Conservation (phyloP, 164 flowering plant species). For the Protea cynaroides region DNA sequence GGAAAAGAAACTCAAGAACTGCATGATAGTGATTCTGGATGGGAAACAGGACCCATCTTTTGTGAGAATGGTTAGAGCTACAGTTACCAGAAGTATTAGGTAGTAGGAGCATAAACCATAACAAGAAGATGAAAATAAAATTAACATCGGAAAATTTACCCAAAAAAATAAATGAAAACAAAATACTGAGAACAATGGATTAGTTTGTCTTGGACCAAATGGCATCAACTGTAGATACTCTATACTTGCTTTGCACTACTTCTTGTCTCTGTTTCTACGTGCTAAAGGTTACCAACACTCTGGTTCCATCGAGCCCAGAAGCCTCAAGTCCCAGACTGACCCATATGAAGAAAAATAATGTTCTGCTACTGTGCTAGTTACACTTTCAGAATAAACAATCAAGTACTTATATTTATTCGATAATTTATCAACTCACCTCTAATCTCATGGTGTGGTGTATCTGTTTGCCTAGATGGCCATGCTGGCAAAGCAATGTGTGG, state of each 20-base stretch:
- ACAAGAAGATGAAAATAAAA: neutral
- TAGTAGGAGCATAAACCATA: neutral
- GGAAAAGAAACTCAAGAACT: neutral
- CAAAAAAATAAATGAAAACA: neutral
- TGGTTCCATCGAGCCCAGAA: neutral
- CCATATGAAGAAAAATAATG: neutral
- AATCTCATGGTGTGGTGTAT: neutral
- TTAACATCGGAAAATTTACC: too few relatives aligned
- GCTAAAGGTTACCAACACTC: neutral
- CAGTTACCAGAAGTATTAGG: neutral
- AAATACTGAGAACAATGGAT: neutral
- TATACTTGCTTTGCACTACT: too few relatives aligned
- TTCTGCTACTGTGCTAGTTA: neutral
- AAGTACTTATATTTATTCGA: neutral
- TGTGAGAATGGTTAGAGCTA: neutral
- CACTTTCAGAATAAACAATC: neutral
- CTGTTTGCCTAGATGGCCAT: conserved; percentile 56
- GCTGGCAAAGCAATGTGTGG: conserved; percentile 90
- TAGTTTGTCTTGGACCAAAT: too few relatives aligned
- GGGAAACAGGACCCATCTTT: neutral
- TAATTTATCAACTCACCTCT: conserved; percentile 6
- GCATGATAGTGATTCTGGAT: neutral
- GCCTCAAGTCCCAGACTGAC: neutral
- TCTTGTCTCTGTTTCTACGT: too few relatives aligned
- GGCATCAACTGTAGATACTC: too few relatives aligned